A percentile compares a stretch with the other conserved stretches of the same genome.
These are phyloP conservation scores for Boechera retrofracta DNA, from an alignment of 345 rosid genomes.

Conservation along the genomic window DNA sequence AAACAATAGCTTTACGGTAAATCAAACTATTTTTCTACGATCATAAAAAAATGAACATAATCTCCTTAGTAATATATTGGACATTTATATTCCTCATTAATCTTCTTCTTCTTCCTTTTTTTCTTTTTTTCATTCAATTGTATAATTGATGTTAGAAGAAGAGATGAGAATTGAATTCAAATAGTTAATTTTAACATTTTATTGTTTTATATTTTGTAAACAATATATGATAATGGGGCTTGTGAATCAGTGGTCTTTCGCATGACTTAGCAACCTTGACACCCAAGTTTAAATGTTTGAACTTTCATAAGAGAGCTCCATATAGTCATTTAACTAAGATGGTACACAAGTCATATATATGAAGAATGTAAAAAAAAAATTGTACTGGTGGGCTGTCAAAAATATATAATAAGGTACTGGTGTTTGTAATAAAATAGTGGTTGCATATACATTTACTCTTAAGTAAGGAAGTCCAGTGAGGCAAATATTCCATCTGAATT, in stretches of 20 bases:
- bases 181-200: neutral
- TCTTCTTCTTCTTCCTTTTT: neutral
- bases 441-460: neutral
- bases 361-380: neutral
- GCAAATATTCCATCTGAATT: constrained; percentile 35
- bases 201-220: neutral
- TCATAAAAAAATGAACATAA: neutral
- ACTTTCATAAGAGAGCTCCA: neutral
- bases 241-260: neutral
- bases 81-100: neutral
- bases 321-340: neutral
- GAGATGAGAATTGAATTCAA: neutral
- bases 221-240: neutral
- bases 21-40: neutral
- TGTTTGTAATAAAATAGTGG: neutral
- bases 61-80: too few relatives aligned
- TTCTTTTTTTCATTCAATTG: neutral
- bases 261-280: neutral
- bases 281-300: neutral
- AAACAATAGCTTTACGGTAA: neutral
- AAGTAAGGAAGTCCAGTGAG: constrained; percentile 12
- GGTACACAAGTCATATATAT: neutral
- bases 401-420: neutral
- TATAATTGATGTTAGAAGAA: neutral
- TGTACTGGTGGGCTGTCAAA: too few relatives aligned